Conservation (phyloP, 148 eudicot species). For the Drosera capensis region DNA sequence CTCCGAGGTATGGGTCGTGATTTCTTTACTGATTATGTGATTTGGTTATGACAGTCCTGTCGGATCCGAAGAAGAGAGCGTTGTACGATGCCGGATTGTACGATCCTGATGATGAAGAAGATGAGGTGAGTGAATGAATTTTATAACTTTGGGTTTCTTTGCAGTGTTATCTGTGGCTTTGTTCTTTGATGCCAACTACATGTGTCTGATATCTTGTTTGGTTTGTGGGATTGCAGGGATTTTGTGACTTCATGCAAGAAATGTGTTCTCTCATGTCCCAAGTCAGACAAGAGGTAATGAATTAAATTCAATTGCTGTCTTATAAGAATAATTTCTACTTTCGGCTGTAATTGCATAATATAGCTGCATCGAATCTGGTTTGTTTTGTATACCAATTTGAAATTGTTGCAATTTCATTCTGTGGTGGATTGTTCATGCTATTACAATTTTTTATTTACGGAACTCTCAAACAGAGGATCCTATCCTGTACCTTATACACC, state of each 20-base stretch:
- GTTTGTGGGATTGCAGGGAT: slow-evolving; percentile 30
- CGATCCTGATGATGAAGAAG: slow-evolving; percentile 44
- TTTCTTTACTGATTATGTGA: not conserved
- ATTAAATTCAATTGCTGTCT: too few relatives aligned
- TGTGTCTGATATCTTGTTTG: not conserved
- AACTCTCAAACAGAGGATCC: too few relatives aligned
- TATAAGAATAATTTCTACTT: slow-evolving; percentile 4
- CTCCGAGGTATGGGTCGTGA: not conserved
- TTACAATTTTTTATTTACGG: too few relatives aligned
- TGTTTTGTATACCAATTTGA: not conserved
- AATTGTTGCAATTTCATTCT: not conserved
- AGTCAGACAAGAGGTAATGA: slow-evolving; percentile 55
- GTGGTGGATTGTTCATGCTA: not conserved
- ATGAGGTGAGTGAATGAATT: slow-evolving; percentile 26
- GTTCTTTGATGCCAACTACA: not conserved
- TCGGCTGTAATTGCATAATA: not conserved
- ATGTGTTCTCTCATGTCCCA: slow-evolving; percentile 51
- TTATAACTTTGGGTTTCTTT: not conserved
- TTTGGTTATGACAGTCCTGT: slow-evolving; percentile 39
- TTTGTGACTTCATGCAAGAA: slow-evolving; percentile 66
- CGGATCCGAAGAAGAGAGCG: slow-evolving; percentile 47
- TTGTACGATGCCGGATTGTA: slow-evolving; percentile 66
- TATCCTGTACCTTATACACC: too few relatives aligned
- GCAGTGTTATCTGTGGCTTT: not conserved
- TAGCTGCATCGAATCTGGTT: not conserved